Evolutionary conservation across 2,329 filamentous ascomycete species (phyloP).

Genomic region (Apiospora kogelbergensis): DNA sequence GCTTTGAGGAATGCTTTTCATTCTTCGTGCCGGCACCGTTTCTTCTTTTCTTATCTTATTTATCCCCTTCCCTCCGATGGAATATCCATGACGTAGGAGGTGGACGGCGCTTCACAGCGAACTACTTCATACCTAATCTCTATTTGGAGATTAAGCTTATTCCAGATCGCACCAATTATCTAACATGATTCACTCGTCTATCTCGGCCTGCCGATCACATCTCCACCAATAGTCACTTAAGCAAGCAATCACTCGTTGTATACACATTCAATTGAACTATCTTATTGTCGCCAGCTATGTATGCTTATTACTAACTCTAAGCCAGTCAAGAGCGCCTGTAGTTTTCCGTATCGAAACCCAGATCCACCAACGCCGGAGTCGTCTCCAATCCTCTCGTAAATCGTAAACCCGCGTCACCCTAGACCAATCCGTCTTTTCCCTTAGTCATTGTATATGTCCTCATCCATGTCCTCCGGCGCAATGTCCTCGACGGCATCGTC

Average conservation of each 20-base stretch:
- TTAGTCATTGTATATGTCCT: constrained; percentile 51
- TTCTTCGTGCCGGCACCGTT: too few species aligned
- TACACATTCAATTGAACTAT: background rate
- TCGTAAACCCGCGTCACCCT: constrained; percentile 4
- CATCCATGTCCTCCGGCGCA: constrained; percentile 59
- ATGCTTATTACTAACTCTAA: background rate
- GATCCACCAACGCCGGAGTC: background rate
- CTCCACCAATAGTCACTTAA: background rate
- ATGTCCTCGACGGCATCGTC: constrained; percentile 73
- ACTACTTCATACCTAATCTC: background rate
- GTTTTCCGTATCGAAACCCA: background rate
- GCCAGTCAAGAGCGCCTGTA: background rate
- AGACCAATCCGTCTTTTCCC: background rate
- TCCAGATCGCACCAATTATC: background rate
- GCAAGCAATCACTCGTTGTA: background rate
- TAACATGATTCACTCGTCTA: background rate
- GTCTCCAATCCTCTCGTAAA: background rate
- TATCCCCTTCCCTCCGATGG: background rate
- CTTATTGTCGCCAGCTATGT: background rate
- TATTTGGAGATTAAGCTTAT: background rate
- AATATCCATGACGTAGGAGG: constrained; percentile 12
- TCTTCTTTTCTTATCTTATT: background rate
- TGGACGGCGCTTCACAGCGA: background rate
- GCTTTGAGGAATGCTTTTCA: background rate
- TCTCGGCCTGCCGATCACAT: background rate